A percentile compares a stretch with the other conserved stretches of the same genome.
Evolutionary conservation across 805 yeast species (phyloP).

Genomic region (Wickerhamiella cacticola): DNA sequence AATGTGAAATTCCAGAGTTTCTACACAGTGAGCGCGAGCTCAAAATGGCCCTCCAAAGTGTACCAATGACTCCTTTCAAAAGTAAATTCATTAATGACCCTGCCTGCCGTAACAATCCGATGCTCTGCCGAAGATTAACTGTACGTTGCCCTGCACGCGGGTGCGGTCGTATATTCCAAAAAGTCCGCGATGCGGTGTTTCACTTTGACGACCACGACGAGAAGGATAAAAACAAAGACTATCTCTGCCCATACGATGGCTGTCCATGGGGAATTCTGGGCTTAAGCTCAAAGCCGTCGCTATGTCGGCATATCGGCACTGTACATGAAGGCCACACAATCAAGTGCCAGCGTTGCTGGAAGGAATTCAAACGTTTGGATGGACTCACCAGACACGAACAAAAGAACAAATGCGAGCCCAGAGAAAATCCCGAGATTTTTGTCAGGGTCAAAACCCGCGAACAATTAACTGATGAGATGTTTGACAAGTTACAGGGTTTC

Average conservation of each 20-base stretch:
- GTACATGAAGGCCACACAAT: not conserved
- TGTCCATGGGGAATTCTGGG: slow-evolving; percentile 7
- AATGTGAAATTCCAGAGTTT: not conserved
- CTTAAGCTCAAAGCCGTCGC: slow-evolving; percentile 5
- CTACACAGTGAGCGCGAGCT: not conserved
- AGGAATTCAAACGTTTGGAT: slow-evolving; percentile 1
- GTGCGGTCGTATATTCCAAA: not conserved
- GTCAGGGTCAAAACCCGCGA: not conserved
- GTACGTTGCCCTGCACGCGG: not conserved
- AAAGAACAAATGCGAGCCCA: slow-evolving; percentile 4
- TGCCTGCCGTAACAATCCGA: not conserved
- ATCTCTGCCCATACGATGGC: not conserved
- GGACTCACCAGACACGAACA: slow-evolving; percentile 6
- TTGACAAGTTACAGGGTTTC: not conserved
- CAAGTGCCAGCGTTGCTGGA: slow-evolving; percentile 1
- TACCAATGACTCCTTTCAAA: slow-evolving; percentile 3
- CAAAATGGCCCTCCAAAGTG: not conserved
- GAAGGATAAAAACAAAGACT: not conserved
- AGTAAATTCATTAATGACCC: slow-evolving; percentile 1
- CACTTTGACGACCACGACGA: slow-evolving; percentile 4
- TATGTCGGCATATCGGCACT: not conserved
- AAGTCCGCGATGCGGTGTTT: slow-evolving; percentile 6
- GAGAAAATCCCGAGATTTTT: not conserved
- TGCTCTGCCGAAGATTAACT: not conserved
- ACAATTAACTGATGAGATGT: not conserved